These are phyloP conservation scores for Beverwykella pulmonaria DNA, from an alignment of 495 filamentous ascomycete species.

Conservation along the genomic window DNA sequence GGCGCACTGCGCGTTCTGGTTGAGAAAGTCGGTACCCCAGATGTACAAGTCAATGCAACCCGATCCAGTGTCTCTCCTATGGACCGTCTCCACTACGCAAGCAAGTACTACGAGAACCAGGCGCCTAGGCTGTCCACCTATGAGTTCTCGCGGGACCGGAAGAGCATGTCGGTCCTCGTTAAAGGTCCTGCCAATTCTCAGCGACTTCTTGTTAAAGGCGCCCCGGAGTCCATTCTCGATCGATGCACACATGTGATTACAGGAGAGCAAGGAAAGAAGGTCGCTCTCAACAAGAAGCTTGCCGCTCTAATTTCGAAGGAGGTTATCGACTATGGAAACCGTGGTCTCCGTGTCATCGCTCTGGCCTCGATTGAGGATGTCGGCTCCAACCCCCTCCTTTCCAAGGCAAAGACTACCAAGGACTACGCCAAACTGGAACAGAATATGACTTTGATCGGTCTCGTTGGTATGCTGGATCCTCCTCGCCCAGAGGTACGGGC, in stretches of 20 bases:
- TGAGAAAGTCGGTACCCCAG: slow-evolving; percentile 86
- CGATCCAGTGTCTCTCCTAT: slow-evolving; percentile 52
- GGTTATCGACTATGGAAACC: slow-evolving; percentile 85
- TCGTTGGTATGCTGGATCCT: slow-evolving; percentile 96
- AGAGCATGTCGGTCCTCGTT: slow-evolving; percentile 98
- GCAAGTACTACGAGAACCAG: slow-evolving; percentile 79
- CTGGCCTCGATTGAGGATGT: slow-evolving; percentile 79
- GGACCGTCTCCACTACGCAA: slow-evolving; percentile 73
- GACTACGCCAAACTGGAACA: slow-evolving; percentile 89
- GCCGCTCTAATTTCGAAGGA: slow-evolving; percentile 69
- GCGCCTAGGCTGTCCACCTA: slow-evolving; percentile 80
- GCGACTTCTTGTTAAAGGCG: slow-evolving; percentile 93
- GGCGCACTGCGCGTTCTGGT: slow-evolving; percentile 87
- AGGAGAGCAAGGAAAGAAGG: slow-evolving; percentile 73
- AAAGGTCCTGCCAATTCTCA: slow-evolving; percentile 64
- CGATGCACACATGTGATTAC: slow-evolving; percentile 80
- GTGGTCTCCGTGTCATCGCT: slow-evolving; percentile 92
- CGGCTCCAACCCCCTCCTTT: slow-evolving; percentile 66
- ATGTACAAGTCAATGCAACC: slow-evolving; percentile 59
- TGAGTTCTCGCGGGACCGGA: slow-evolving; percentile 96
- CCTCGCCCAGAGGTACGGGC: slow-evolving; percentile 89
- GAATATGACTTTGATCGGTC: slow-evolving; percentile 88
- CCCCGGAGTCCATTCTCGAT: slow-evolving; percentile 90
- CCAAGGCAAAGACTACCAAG: slow-evolving; percentile 74
- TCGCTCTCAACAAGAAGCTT: slow-evolving; percentile 68